Evolutionary conservation across 306 rosid species (phyloP).

Genomic region (Vachellia pachyceras): DNA sequence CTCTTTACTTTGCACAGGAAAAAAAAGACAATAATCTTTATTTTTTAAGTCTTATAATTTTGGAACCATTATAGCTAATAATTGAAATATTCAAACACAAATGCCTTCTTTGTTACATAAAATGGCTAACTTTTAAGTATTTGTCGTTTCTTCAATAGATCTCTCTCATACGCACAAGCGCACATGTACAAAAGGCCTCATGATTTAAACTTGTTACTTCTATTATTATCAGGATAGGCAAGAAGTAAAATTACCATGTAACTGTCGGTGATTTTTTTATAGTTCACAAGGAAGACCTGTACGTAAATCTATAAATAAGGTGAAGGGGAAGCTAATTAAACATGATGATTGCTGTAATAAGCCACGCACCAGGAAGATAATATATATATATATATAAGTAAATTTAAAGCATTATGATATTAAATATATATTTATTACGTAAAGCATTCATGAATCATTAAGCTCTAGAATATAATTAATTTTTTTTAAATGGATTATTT

Average conservation of each 20-base stretch:
- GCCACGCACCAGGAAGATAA: not conserved
- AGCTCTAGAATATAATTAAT: not conserved
- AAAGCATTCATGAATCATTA: not conserved
- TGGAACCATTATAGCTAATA: not conserved
- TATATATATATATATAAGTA: not conserved
- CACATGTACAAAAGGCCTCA: not conserved
- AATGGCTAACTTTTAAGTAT: not conserved
- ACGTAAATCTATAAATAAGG: not conserved
- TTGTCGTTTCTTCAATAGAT: not conserved
- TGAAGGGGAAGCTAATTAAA: not conserved
- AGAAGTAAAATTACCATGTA: not conserved
- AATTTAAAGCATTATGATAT: not conserved
- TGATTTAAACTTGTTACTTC: not conserved
- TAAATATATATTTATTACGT: not conserved
- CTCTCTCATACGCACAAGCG: not conserved
- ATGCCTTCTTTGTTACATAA: not conserved
- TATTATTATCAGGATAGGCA: not conserved
- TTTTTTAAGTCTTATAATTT: constrained; percentile 15
- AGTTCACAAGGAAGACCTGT: not conserved
- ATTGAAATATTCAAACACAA: not conserved
- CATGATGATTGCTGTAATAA: not conserved
- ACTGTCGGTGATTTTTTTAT: not conserved
- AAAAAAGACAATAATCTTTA: not conserved
- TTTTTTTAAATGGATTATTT: not conserved
- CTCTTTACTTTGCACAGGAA: not conserved